Percentiles rank a stretch among this genome's conserved stretches.
Evolutionary conservation across 495 filamentous ascomycete genomes (phyloP).

Genomic region (Halenospora varia): DNA sequence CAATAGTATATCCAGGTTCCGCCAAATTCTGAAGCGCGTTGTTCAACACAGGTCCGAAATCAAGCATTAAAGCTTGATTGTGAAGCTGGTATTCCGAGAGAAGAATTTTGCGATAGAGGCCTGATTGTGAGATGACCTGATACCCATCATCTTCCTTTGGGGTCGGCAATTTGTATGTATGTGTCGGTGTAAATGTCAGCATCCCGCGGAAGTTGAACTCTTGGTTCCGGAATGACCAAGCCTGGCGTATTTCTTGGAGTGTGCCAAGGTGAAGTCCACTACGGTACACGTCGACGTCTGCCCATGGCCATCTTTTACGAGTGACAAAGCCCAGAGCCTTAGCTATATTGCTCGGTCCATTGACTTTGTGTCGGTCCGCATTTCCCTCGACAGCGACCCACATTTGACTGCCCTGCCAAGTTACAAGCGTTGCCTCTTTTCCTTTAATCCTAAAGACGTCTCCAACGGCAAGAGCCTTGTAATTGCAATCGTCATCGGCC

Average conservation of each 20-base stretch:
- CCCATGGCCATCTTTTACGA: too few species aligned
- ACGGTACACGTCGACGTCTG: too few species aligned
- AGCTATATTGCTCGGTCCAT: too few species aligned
- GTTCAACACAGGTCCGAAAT: neutral
- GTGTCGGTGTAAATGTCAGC: neutral
- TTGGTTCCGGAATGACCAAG: neutral
- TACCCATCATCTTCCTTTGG: neutral
- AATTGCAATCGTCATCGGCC: too few species aligned
- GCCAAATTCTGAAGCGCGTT: conserved; percentile 11
- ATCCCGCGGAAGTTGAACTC: neutral
- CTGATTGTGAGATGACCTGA: neutral
- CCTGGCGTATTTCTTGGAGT: neutral
- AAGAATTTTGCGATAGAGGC: neutral
- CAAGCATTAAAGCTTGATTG: neutral
- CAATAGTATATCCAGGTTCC: conserved; percentile 10
- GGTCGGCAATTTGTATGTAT: neutral
- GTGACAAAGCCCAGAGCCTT: too few species aligned
- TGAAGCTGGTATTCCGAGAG: neutral
- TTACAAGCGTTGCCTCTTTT: too few species aligned
- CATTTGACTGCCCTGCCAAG: too few species aligned
- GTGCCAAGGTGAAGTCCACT: too few species aligned
- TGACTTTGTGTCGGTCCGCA: too few species aligned
- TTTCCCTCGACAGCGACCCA: too few species aligned
- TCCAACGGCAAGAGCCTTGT: too few species aligned
- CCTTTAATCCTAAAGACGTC: too few species aligned